Evolutionary conservation across 148 eudicot genomes (phyloP), one percentile per base, ranked within the genome.

Genomic region (Oxyria digyna): DNA sequence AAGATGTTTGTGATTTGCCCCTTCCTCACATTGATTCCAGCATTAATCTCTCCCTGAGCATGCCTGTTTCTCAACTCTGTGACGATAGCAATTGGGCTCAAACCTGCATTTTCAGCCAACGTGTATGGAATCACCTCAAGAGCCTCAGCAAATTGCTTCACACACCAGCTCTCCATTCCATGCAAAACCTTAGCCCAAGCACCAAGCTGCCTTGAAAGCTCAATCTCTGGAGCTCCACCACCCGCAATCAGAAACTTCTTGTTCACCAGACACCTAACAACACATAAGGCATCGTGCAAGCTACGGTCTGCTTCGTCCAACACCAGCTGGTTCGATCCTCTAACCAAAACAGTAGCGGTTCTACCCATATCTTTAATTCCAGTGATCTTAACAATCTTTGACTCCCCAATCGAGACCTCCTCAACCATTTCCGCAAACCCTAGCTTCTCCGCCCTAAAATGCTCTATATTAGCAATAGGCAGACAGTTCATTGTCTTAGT

Each of bases 1-100:
- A 89, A 71, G 67, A 93, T 93, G 74, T 87, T 89, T 49, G 98
- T 93, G 42, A 93, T 93, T 74, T 89, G 98, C 52, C 98, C 98
- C 80, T 93, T 93, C 88, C 98, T 89, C 75, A 93, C 98, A 68
- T 93, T 93, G 77, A 93, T 93, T 69, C 98, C 98, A 59, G 98
- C 88, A 77, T 87, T 93, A 72, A 85, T 83, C 80, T 93, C 98
- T 13, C 98, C 98, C 67, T 93, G 91, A 3, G 98, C 98, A 46
- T 93, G 98, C 87, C 94, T 82, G 65, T 93, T 93, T 75, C 98
- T 85, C 67, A 93, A 85, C 81, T 93, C 98, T 29, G 98, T 93
- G 21, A 93, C 98, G 42, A 93, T 89, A 0, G 85, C 72, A 74
- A 93, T 86, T 13, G 96, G 98, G 70, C 89, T 93, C 77, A 93